These are phyloP conservation scores for Pichia sp. DNA, from an alignment of 1,139 yeast genomes.

Conservation along the genomic window DNA sequence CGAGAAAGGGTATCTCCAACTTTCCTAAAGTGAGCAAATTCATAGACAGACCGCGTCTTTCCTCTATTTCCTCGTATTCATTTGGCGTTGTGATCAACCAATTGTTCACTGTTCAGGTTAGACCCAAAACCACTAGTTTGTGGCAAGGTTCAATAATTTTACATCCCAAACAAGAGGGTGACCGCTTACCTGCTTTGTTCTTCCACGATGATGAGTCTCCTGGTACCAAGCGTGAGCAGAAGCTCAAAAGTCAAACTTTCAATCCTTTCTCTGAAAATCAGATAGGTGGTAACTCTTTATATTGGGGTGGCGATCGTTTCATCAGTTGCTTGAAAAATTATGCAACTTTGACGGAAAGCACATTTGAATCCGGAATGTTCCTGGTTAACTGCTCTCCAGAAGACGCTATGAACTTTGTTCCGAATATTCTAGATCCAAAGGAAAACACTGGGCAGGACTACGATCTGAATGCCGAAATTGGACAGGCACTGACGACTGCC, in stretches of 20 bases:
- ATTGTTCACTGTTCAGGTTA: constrained; percentile 73
- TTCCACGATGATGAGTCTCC: constrained; percentile 89
- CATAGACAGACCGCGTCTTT: constrained; percentile 50
- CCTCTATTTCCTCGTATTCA: constrained; percentile 58
- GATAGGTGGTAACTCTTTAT: constrained; percentile 42
- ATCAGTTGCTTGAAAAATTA: constrained; percentile 49
- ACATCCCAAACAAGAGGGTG: constrained; percentile 54
- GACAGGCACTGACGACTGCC: constrained; percentile 56
- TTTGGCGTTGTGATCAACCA: constrained; percentile 58
- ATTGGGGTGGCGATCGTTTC: constrained; percentile 92
- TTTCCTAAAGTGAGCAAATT: constrained; percentile 25
- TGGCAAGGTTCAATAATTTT: constrained; percentile 87
- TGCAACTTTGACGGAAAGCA: constrained; percentile 63
- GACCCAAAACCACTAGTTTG: constrained; percentile 72
- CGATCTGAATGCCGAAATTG: constrained; percentile 29
- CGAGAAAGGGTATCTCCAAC: constrained; percentile 4
- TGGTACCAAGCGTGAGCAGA: constrained; percentile 62
- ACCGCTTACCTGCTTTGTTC: constrained; percentile 73
- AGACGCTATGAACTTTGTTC: constrained; percentile 76
- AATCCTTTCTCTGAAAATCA: constrained; percentile 65
- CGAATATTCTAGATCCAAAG: constrained; percentile 39
- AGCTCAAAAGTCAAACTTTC: constrained; percentile 57
- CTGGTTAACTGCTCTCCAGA: constrained; percentile 76
- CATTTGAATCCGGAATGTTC: constrained; percentile 66
- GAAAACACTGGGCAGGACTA: constrained; percentile 16